Percentiles rank a stretch among this genome's conserved stretches.
These are phyloP conservation scores for Flaveria sonorensis DNA, from an alignment of 129 eudicot species.

Conservation along the genomic window DNA sequence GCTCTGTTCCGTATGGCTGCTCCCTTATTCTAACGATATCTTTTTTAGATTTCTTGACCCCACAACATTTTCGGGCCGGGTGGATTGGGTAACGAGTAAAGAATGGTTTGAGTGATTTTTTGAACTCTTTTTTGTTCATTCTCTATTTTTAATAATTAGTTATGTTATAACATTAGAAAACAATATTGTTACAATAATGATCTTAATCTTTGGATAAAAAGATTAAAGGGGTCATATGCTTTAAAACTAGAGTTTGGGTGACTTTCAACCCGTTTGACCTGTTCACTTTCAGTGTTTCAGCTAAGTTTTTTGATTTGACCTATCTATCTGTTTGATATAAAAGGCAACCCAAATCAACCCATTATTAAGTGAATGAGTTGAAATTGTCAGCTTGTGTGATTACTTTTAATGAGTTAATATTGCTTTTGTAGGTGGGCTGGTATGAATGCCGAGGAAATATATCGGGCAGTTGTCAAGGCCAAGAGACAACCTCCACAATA, in stretches of 20 bases:
- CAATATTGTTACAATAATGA: background rate
- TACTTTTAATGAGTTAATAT: constrained; percentile 17
- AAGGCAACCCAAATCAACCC: constrained; percentile 1
- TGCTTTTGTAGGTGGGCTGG: constrained; percentile 86
- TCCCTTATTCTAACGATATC: constrained; percentile 1
- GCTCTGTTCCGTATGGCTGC: constrained; percentile 83
- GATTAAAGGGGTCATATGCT: background rate
- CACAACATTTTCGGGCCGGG: background rate
- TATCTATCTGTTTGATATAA: background rate
- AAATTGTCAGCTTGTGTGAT: background rate
- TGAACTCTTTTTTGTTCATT: background rate
- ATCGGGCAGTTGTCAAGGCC: constrained; percentile 74
- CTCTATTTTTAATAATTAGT: background rate
- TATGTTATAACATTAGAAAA: background rate
- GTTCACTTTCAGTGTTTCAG: background rate
- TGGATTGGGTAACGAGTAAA: constrained; percentile 6
- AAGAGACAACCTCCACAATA: constrained; percentile 92
- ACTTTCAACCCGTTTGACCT: background rate
- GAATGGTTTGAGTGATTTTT: background rate
- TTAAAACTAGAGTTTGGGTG: background rate
- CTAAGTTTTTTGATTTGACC: constrained; percentile 10
- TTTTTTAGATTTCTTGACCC: background rate
- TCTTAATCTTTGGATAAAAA: background rate
- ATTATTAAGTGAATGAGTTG: background rate
- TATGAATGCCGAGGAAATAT: constrained; percentile 87